phyloP scores from a whole-genome alignment of 139 green algal genomes.

The Tetradesmus lagerheimii region DNA sequence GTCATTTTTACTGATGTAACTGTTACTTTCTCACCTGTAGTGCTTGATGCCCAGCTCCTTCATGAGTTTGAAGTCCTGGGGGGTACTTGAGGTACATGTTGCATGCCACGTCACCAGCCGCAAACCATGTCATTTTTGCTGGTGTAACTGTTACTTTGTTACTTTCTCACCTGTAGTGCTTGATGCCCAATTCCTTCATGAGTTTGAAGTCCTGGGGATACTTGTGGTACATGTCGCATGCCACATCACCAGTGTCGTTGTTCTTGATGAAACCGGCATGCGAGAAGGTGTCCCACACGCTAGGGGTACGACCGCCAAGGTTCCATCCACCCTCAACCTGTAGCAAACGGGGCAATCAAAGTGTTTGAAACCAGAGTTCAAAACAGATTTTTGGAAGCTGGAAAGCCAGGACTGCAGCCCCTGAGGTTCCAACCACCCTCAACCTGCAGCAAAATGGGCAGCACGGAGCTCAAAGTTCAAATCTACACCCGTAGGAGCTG shows the following conservation, averaged over 20 bases:
- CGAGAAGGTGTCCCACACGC: constrained; percentile 67
- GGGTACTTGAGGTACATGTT: constrained; percentile 63
- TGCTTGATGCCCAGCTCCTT: constrained; percentile 57
- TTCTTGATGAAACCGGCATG: constrained; percentile 46
- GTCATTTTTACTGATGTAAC: no score
- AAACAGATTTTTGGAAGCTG: no score
- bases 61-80: constrained; percentile 63
- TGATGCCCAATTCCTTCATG: constrained; percentile 59
- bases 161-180: constrained; percentile 52
- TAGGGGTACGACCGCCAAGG: constrained; percentile 46
- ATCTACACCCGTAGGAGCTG: no score
- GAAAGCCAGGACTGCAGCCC: not conserved
- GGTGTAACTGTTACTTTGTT: not conserved
- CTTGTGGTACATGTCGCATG: constrained; percentile 61
- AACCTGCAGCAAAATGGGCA: no score
- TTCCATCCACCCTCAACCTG: constrained; percentile 48
- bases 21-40: constrained; percentile 42
- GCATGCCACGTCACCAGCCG: not conserved
- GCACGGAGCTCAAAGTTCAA: no score
- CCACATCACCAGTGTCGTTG: constrained; percentile 54
- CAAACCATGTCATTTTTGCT: not conserved
- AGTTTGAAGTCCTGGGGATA: constrained; percentile 59
- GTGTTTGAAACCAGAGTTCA: no score
- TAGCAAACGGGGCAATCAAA: not conserved
- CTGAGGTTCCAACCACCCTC: no score